Conservation (phyloP, 108 stramenopile species). For the Cyclotella kingstonii region DNA sequence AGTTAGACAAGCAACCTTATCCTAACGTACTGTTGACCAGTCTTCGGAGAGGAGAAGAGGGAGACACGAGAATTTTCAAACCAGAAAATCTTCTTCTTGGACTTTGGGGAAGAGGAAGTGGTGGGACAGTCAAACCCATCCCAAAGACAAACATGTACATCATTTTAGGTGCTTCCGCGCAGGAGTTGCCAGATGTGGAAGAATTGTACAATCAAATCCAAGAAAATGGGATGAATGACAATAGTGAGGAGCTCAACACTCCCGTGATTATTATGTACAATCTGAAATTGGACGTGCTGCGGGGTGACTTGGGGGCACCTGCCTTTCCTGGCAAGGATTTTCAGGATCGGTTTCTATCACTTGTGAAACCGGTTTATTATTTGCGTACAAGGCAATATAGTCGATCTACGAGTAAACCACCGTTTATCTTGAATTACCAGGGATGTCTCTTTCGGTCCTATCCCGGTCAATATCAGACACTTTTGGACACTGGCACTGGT, state of each 20-base stretch:
- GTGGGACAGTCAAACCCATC: slow-evolving; percentile 67
- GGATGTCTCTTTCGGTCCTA: slow-evolving; percentile 93
- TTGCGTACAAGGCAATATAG: slow-evolving; percentile 92
- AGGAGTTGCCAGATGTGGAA: slow-evolving; percentile 94
- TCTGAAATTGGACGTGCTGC: slow-evolving; percentile 86
- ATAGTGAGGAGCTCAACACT: slow-evolving; percentile 17
- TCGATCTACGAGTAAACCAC: slow-evolving; percentile 73
- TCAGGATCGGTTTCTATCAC: slow-evolving; percentile 86
- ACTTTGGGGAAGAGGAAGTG: slow-evolving; percentile 69
- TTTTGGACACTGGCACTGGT: slow-evolving; percentile 90
- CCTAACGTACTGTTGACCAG: slow-evolving; percentile 62
- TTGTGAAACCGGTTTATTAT: slow-evolving; percentile 89
- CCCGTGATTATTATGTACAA: slow-evolving; percentile 89
- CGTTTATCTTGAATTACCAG: slow-evolving; percentile 93
- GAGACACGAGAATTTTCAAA: slow-evolving; percentile 73
- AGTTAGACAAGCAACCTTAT: slow-evolving; percentile 42
- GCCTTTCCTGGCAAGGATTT: slow-evolving; percentile 88
- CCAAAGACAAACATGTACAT: slow-evolving; percentile 78
- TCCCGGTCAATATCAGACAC: slow-evolving; percentile 88
- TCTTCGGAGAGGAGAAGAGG: slow-evolving; percentile 57
- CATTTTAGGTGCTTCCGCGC: slow-evolving; percentile 77
- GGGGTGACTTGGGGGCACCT: slow-evolving; percentile 92
- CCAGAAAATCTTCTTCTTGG: slow-evolving; percentile 84
- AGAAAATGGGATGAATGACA: background rate
- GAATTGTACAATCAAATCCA: slow-evolving; percentile 63